Evolutionary conservation across 768 basidiomycete species (phyloP).

Genomic region (Mycena sanguinolenta): DNA sequence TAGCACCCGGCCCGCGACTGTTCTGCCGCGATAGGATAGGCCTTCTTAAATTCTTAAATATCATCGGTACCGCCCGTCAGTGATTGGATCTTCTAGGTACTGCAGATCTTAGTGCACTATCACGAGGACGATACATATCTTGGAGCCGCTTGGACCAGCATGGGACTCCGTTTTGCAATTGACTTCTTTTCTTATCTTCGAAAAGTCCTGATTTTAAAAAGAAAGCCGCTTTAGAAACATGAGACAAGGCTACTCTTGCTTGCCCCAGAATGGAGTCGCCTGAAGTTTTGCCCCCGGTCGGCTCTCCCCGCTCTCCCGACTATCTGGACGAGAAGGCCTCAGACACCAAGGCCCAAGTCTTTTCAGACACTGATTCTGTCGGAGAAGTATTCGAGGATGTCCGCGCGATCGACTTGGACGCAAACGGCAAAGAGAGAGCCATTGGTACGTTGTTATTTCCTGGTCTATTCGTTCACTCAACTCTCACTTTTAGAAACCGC

Average conservation of each 20-base stretch:
- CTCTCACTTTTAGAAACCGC: constrained; percentile 35
- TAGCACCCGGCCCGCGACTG: too few species aligned
- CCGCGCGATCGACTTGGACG: constrained; percentile 40
- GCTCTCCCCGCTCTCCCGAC: constrained; percentile 6
- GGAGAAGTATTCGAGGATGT: constrained; percentile 42
- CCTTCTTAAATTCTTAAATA: too few species aligned
- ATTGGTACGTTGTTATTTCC: constrained; percentile 30
- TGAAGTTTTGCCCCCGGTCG: constrained; percentile 25
- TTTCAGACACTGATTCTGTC: constrained; percentile 5
- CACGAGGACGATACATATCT: not conserved
- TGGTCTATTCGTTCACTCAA: not conserved
- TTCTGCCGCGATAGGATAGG: too few species aligned
- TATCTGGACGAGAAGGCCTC: constrained; percentile 30
- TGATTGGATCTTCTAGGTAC: too few species aligned
- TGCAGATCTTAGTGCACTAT: not conserved
- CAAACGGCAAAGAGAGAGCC: constrained; percentile 39
- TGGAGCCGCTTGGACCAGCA: not conserved
- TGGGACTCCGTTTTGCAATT: not conserved
- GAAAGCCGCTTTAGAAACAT: not conserved
- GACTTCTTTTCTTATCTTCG: constrained; percentile 30
- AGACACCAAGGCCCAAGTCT: constrained; percentile 21
- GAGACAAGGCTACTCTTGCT: constrained; percentile 3
- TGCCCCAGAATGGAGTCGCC: constrained; percentile 13
- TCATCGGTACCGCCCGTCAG: too few species aligned
- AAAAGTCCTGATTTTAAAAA: constrained; percentile 16